These are phyloP conservation scores for Fomitopsis pulvina DNA, from an alignment of 768 basidiomycete genomes.

Conservation along the genomic window DNA sequence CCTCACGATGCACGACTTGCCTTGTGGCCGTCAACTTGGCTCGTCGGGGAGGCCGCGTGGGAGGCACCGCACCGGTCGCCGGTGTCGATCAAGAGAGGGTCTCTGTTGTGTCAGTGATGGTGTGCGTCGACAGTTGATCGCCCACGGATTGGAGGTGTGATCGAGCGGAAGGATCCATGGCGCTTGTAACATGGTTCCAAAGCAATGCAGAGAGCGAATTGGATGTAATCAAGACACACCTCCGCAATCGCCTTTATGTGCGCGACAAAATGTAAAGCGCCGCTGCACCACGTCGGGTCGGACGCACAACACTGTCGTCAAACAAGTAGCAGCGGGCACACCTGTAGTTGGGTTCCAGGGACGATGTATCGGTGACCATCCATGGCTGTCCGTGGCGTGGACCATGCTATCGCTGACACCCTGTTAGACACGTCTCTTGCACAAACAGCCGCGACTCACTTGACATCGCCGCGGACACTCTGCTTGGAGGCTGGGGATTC, in stretches of 20 bases:
- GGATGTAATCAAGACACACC: neutral
- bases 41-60: slow-evolving; percentile 65
- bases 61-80: slow-evolving; percentile 79
- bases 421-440: neutral
- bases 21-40: slow-evolving; percentile 71
- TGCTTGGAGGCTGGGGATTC: slow-evolving; percentile 39
- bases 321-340: slow-evolving; percentile 56
- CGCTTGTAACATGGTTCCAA: too few species aligned
- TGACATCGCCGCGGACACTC: slow-evolving; percentile 79
- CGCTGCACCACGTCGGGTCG: slow-evolving; percentile 15
- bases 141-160: neutral
- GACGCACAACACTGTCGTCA: too few species aligned
- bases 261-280: slow-evolving; percentile 43
- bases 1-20: slow-evolving; percentile 64
- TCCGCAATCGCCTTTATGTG: slow-evolving; percentile 3
- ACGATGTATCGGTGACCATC: slow-evolving; percentile 63
- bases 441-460: neutral
- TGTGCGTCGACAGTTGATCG: slow-evolving; percentile 52
- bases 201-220: too few species aligned
- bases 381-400: slow-evolving; percentile 80
- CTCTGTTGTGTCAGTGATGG: slow-evolving; percentile 56
- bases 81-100: slow-evolving; percentile 74
- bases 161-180: too few species aligned
- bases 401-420: slow-evolving; percentile 48
- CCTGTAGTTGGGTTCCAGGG: slow-evolving; percentile 77